These are phyloP conservation scores for Paracoccidioides lutzii DNA, from an alignment of 2,329 filamentous ascomycete species.

Conservation along the genomic window DNA sequence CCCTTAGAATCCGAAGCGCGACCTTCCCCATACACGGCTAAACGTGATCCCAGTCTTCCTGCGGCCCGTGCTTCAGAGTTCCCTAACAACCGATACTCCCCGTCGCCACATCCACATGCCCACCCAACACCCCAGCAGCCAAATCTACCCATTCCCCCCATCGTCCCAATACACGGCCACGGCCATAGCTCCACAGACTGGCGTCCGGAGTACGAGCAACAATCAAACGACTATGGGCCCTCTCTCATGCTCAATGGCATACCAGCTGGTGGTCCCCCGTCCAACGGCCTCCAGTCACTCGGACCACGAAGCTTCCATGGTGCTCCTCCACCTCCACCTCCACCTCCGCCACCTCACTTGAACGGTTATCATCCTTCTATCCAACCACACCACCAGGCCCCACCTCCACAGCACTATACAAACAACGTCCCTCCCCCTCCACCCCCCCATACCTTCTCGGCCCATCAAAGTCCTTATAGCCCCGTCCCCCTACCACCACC, in stretches of 20 bases:
- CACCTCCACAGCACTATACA: conserved; percentile 19
- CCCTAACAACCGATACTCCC: conserved; percentile 18
- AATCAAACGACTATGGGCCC: conserved; percentile 20
- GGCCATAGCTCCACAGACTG: conserved; percentile 20
- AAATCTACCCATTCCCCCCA: conserved; percentile 12
- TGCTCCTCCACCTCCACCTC: conserved; percentile 39
- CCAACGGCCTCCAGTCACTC: conserved; percentile 17
- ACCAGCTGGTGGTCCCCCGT: conserved; percentile 10
- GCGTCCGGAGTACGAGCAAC: conserved; percentile 25
- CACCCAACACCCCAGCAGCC: conserved; percentile 8
- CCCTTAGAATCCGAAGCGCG: conserved; percentile 17
- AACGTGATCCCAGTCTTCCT: conserved; percentile 22
- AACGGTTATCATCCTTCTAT: conserved; percentile 35
- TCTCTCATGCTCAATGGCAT: conserved; percentile 22
- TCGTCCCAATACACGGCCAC: conserved; percentile 19
- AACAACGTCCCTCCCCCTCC: conserved; percentile 24
- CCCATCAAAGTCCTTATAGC: conserved; percentile 28
- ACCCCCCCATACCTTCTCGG: conserved; percentile 21
- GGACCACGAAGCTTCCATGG: conserved; percentile 26
- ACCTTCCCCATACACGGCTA: conserved; percentile 23
- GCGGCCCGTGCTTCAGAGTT: conserved; percentile 22
- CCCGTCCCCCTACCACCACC: conserved; percentile 23
- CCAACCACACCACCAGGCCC: conserved; percentile 18
- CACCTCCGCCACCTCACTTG: conserved; percentile 38
- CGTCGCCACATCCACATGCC: conserved; percentile 15